phyloP scores from a whole-genome alignment of 2,329 filamentous ascomycete genomes.

The Elsinoe ampelina region DNA sequence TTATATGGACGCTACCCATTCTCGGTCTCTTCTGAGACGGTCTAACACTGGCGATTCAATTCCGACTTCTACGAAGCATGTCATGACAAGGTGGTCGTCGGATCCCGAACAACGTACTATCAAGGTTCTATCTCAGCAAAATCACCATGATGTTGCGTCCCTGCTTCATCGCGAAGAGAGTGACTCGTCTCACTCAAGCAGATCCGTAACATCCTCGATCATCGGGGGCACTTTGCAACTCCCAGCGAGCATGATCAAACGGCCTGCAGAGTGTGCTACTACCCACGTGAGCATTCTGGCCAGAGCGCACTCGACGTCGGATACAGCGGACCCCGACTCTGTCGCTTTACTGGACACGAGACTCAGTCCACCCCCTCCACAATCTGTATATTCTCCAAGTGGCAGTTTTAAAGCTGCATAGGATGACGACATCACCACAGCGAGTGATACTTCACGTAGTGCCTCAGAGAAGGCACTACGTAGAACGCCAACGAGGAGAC shows the following conservation, averaged over 20 bases:
- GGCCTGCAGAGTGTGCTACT: neutral
- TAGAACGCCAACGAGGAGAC: neutral
- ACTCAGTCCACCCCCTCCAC: neutral
- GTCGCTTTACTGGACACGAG: conserved; percentile 1
- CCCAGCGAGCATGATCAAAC: neutral
- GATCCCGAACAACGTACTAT: neutral
- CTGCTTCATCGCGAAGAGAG: neutral
- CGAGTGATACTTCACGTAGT: neutral
- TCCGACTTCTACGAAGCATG: neutral
- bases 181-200: neutral
- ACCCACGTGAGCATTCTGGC: conserved; percentile 6
- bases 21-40: neutral
- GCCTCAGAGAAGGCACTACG: neutral
- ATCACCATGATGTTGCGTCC: neutral
- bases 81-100: neutral
- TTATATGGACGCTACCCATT: neutral
- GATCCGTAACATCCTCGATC: neutral
- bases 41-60: neutral
- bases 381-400: neutral
- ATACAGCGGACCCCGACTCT: neutral
- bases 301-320: neutral
- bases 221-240: neutral
- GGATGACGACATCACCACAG: conserved; percentile 1
- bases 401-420: conserved; percentile 8
- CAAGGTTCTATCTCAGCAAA: too few species aligned